Evolutionary conservation across 73 alveolate species (phyloP).

Genomic region (Symbiodinium natans): DNA sequence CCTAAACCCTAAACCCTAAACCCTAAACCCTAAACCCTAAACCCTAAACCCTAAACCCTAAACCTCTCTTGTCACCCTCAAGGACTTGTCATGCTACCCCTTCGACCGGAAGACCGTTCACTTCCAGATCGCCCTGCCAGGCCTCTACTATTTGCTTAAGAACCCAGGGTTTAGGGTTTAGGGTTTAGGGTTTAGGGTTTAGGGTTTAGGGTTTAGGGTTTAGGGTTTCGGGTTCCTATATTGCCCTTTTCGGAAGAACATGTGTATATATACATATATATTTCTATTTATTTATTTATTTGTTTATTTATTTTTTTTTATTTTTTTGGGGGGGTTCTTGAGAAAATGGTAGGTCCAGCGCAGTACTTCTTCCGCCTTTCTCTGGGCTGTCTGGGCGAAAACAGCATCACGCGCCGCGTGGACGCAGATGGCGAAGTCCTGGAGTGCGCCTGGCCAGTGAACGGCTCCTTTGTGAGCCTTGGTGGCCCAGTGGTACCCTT

Average conservation of each 20-base stretch:
- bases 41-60: background rate
- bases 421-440: conserved; percentile 5
- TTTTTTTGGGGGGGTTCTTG: too few relatives aligned
- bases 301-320: too few relatives aligned
- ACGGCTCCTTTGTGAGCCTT: conserved; percentile 3
- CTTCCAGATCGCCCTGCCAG: conserved; percentile 51
- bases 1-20: background rate
- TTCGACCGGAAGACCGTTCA: conserved; percentile 48
- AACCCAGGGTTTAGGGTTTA: too few relatives aligned
- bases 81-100: conserved; percentile 74
- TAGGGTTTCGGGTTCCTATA: too few relatives aligned
- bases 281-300: too few relatives aligned
- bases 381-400: conserved; percentile 60
- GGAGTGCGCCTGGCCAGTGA: conserved; percentile 56
- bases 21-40: background rate
- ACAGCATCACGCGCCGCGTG: background rate
- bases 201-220: too few relatives aligned
- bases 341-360: background rate
- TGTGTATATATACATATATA: too few relatives aligned
- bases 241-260: too few relatives aligned
- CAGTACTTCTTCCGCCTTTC: conserved; percentile 46
- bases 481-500: too few relatives aligned
- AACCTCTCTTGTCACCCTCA: background rate
- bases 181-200: too few relatives aligned
- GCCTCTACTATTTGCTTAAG: too few relatives aligned